These are phyloP conservation scores for Nematodospora anomalae DNA, from an alignment of 1,139 yeast genomes.

Conservation along the genomic window DNA sequence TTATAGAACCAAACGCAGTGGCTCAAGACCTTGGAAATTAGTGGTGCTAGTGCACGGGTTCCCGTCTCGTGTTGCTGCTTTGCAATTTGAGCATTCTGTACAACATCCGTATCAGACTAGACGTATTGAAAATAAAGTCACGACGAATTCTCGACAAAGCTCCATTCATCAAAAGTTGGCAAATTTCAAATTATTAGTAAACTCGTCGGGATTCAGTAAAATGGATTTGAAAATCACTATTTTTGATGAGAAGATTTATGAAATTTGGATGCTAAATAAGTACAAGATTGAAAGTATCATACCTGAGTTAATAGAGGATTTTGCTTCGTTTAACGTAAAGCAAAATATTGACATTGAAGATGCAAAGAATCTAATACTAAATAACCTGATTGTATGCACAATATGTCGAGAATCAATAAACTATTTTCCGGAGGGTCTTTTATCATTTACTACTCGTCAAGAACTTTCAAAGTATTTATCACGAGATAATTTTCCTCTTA, in stretches of 20 bases:
- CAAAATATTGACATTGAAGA: slow-evolving; percentile 14
- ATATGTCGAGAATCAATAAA: slow-evolving; percentile 31
- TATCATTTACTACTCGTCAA: slow-evolving; percentile 2
- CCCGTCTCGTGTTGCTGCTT: slow-evolving; percentile 67
- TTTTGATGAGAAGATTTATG: slow-evolving; percentile 29
- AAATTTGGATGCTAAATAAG: slow-evolving; percentile 30
- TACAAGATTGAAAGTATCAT: slow-evolving; percentile 21
- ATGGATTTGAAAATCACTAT: slow-evolving; percentile 43
- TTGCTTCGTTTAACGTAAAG: slow-evolving; percentile 6
- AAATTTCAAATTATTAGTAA: slow-evolving; percentile 47
- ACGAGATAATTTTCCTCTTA: slow-evolving; percentile 18
- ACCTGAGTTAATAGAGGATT: slow-evolving; percentile 15
- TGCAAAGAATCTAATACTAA: slow-evolving; percentile 21
- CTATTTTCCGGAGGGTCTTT: slow-evolving; percentile 26
- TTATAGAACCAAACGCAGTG: slow-evolving; percentile 53
- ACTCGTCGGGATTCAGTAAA: slow-evolving; percentile 38
- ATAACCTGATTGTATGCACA: slow-evolving; percentile 25
- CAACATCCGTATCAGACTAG: slow-evolving; percentile 71
- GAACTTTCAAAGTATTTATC: slow-evolving; percentile 7
- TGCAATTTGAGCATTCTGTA: slow-evolving; percentile 78
- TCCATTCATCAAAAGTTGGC: slow-evolving; percentile 51
- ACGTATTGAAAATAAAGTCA: slow-evolving; percentile 41
- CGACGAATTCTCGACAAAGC: slow-evolving; percentile 34
- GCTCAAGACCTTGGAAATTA: slow-evolving; percentile 75
- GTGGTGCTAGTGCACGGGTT: slow-evolving; percentile 63